Evolutionary conservation across 768 basidiomycete species (phyloP).

Genomic region (Trametes gibbosa): DNA sequence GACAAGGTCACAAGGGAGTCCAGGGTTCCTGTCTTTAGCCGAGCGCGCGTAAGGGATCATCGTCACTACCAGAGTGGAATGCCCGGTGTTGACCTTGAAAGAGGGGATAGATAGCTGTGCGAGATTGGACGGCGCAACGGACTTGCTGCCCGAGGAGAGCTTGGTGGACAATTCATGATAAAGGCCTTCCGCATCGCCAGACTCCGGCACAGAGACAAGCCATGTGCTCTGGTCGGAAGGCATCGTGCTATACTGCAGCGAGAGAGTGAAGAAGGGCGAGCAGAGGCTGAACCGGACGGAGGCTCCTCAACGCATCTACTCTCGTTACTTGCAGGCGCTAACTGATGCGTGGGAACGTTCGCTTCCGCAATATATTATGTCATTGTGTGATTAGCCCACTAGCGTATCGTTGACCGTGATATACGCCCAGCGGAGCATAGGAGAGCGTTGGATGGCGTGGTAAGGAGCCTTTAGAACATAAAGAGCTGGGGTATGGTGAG

Average conservation of each 20-base stretch:
- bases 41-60: neutral
- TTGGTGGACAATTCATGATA: slow-evolving; percentile 64
- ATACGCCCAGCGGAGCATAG: too few relatives aligned
- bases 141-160: slow-evolving; percentile 56
- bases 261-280: neutral
- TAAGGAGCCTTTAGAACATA: too few relatives aligned
- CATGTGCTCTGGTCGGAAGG: slow-evolving; percentile 96
- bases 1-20: slow-evolving; percentile 86
- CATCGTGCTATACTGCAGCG: slow-evolving; percentile 44
- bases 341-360: too few relatives aligned
- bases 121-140: slow-evolving; percentile 44
- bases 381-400: too few relatives aligned
- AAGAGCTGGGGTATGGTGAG: too few relatives aligned
- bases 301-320: too few relatives aligned
- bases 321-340: too few relatives aligned
- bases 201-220: slow-evolving; percentile 83
- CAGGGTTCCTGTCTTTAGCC: slow-evolving; percentile 82
- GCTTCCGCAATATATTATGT: too few relatives aligned
- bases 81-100: slow-evolving; percentile 72
- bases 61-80: neutral
- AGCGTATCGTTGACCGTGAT: too few relatives aligned
- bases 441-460: too few relatives aligned
- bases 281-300: slow-evolving; percentile 7
- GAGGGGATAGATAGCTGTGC: slow-evolving; percentile 74
- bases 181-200: slow-evolving; percentile 80